Evolutionary conservation across 331 rosid genomes (phyloP), one percentile per base, ranked within the genome.

Genomic region (Stylosanthes scabra): DNA sequence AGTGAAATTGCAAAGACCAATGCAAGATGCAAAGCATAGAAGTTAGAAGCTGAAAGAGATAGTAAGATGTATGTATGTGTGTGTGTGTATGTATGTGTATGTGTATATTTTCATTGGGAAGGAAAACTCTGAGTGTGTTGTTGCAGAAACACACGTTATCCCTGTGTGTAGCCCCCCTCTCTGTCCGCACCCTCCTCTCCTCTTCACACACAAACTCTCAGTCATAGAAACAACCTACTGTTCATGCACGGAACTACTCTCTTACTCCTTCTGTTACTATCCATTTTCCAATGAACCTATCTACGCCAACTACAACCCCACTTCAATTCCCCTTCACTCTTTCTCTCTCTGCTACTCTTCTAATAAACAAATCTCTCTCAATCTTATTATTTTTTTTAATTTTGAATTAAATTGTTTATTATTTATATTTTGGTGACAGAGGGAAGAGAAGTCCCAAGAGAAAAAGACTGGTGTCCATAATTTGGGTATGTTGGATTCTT

Each of bases 51-150:
- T n/a, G n/a, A n/a, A n/a, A n/a, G 89, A 73, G 58, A 11, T 8
- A 59, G 25, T 1, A 20, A 20, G 25, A 20, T 20, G 25, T 20
- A 20, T 20, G 25, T 20, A 20, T 20, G 25, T 20, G 25, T 20
- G 37, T n/a, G n/a, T n/a, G n/a, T n/a, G n/a, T n/a, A n/a, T n/a
- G n/a, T n/a, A n/a, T n/a, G n/a, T n/a, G n/a, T n/a, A n/a, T 31
- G 3, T 31, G 37, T 31, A 2, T 3, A 31, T 20, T 0, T 80
- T 83, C 89, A 86, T 92, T 77, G 97, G 97, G 97, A 92, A 92
- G 96, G 97, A 85, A 92, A 91, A 66, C 78, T 73, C 58, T 46
- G 10, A 71, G 82, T 72, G 28, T 76, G 25, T 20, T 75, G 10
- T 76, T 71, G 78, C 81, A 81, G 85, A 71, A 31, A 64, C 81